These are phyloP conservation scores for Blastobotrys niveus DNA, from an alignment of 1,139 yeast species.

Conservation along the genomic window DNA sequence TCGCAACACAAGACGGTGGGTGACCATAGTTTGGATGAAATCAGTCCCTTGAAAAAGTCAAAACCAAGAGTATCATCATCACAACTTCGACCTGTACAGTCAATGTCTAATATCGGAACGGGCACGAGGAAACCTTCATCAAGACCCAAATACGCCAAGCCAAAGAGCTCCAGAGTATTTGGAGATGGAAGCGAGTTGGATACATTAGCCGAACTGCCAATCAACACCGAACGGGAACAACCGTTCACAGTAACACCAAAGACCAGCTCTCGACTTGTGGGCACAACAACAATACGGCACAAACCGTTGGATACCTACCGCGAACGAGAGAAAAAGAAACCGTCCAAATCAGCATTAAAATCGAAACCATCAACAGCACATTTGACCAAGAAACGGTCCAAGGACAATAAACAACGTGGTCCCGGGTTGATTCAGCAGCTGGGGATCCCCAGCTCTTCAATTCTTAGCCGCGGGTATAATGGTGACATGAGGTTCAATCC, in stretches of 20 bases:
- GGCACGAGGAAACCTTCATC: conserved; percentile 9
- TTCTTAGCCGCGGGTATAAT: conserved; percentile 27
- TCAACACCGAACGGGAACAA: conserved; percentile 21
- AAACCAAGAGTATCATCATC: conserved; percentile 3
- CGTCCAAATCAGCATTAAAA: background rate
- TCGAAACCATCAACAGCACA: conserved; percentile 5
- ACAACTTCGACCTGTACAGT: conserved; percentile 23
- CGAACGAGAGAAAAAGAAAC: conserved; percentile 8
- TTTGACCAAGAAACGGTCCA: conserved; percentile 11
- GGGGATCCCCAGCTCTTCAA: conserved; percentile 27
- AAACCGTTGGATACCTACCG: conserved; percentile 18
- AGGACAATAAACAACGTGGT: conserved; percentile 15
- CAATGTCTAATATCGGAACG: conserved; percentile 18
- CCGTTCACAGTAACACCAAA: conserved; percentile 20
- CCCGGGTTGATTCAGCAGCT: conserved; percentile 36
- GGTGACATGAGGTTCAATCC: conserved; percentile 53
- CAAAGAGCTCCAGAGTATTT: conserved; percentile 21
- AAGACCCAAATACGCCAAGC: conserved; percentile 18
- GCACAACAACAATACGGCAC: conserved; percentile 6
- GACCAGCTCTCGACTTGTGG: conserved; percentile 9
- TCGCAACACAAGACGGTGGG: background rate
- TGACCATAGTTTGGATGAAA: conserved; percentile 2
- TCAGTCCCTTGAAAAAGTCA: background rate
- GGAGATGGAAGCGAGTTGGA: conserved; percentile 36
- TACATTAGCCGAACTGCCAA: conserved; percentile 31